Evolutionary conservation across 2,329 filamentous ascomycete species (phyloP).

Genomic region (Fusarium penzigii): DNA sequence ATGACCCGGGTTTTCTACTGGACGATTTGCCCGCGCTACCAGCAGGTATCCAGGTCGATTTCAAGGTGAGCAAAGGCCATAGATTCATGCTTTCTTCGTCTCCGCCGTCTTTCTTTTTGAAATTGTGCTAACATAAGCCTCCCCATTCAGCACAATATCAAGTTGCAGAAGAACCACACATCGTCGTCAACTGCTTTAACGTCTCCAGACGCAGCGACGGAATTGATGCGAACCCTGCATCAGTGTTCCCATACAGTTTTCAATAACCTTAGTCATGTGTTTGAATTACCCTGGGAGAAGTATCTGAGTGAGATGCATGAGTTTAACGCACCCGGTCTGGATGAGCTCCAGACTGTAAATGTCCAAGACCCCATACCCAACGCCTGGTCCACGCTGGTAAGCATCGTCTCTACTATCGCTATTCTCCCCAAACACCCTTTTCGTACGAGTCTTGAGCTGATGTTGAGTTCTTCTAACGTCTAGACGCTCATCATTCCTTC

Average conservation of each 20-base stretch:
- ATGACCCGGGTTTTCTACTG: not conserved
- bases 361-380: not conserved
- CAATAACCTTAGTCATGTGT: not conserved
- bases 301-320: conserved; percentile 3
- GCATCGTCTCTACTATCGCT: no score
- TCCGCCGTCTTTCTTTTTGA: no score
- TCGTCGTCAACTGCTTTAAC: not conserved
- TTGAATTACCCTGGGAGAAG: conserved; percentile 2
- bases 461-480: not conserved
- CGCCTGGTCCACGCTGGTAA: conserved; percentile 1
- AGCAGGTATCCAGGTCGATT: not conserved
- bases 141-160: not conserved
- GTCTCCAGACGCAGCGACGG: not conserved
- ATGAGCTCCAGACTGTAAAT: not conserved
- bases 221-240: not conserved
- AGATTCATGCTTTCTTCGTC: no score
- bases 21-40: not conserved
- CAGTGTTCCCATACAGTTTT: not conserved
- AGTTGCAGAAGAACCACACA: not conserved
- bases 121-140: no score
- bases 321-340: not conserved
- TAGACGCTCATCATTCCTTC: not conserved
- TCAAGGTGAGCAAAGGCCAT: not conserved
- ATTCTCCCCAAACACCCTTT: no score
- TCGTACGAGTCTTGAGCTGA: not conserved